phyloP scores from a whole-genome alignment of 495 filamentous ascomycete species.

The Aspergillus bridgeri region DNA sequence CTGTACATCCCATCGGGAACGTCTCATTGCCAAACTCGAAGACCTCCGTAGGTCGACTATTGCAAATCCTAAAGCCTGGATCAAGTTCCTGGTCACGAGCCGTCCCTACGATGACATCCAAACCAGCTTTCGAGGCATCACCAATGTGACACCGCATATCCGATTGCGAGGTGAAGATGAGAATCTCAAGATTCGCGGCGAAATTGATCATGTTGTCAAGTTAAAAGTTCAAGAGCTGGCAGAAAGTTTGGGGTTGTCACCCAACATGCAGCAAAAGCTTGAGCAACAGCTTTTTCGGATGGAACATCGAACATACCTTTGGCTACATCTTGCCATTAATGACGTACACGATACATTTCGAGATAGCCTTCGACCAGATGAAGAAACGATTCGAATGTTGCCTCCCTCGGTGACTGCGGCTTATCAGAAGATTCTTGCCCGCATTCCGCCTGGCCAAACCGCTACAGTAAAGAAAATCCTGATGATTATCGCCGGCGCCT shows the following conservation, averaged over 20 bases:
- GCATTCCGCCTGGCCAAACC: conserved; percentile 9
- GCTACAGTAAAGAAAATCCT: conserved; percentile 26
- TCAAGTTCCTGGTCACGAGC: conserved; percentile 45
- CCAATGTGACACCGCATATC: conserved; percentile 21
- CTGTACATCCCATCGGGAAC: conserved; percentile 12
- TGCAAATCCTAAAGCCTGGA: conserved; percentile 4
- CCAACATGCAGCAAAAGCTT: conserved; percentile 7
- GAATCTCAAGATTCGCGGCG: conserved; percentile 28
- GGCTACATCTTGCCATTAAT: conserved; percentile 27
- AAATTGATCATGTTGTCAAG: conserved; percentile 38
- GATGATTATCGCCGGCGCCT: conserved; percentile 35
- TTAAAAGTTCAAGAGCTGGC: conserved; percentile 25
- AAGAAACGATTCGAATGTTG: conserved; percentile 17
- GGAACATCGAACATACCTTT: conserved; percentile 39
- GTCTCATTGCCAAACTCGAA: conserved; percentile 24
- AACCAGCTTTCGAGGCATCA: conserved; percentile 15
- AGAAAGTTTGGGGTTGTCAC: conserved; percentile 4
- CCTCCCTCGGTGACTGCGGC: conserved; percentile 21
- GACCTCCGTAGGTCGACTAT: neutral
- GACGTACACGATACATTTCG: conserved; percentile 17
- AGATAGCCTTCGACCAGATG: conserved; percentile 17
- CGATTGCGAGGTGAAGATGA: conserved; percentile 37
- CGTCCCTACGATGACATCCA: conserved; percentile 39
- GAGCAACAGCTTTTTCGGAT: conserved; percentile 20
- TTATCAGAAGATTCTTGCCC: conserved; percentile 30